A percentile compares a stretch with the other conserved stretches of the same genome.
Evolutionary conservation across 495 filamentous ascomycete species (phyloP).

Genomic region (Hypoxylon cercidicola): DNA sequence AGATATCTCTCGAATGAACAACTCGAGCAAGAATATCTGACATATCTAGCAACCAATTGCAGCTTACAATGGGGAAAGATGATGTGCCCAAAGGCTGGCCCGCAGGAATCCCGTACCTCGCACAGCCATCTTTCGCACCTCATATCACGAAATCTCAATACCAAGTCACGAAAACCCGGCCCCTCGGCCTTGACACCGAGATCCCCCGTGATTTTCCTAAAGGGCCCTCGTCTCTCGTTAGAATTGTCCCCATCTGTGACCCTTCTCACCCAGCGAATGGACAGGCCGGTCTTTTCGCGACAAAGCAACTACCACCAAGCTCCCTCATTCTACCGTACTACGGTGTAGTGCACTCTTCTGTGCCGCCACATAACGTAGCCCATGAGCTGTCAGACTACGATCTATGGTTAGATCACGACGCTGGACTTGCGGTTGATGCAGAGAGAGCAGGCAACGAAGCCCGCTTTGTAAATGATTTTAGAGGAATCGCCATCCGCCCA

Average conservation of each 20-base stretch:
- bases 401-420: constrained; percentile 68
- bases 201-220: constrained; percentile 50
- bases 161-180: constrained; percentile 48
- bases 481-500: constrained; percentile 64
- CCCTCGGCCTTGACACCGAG: constrained; percentile 43
- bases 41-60: too few species aligned
- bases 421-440: constrained; percentile 72
- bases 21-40: too few species aligned
- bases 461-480: constrained; percentile 78
- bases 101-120: constrained; percentile 61
- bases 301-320: constrained; percentile 63
- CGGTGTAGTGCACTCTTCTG: constrained; percentile 66
- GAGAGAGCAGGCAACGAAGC: constrained; percentile 71
- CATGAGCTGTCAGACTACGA: constrained; percentile 72
- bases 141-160: constrained; percentile 53
- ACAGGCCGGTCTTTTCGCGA: constrained; percentile 74
- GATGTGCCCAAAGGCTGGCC: constrained; percentile 68
- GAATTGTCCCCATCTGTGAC: constrained; percentile 64
- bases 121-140: constrained; percentile 59
- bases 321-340: constrained; percentile 73
- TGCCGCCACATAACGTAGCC: constrained; percentile 35
- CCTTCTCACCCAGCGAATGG: constrained; percentile 69
- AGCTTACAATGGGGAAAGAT: constrained; percentile 38
- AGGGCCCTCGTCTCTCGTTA: constrained; percentile 60
- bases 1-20: too few species aligned